Evolutionary conservation across 75 land plant genomes (phyloP).

Genomic region (Cunninghamia lanceolata): DNA sequence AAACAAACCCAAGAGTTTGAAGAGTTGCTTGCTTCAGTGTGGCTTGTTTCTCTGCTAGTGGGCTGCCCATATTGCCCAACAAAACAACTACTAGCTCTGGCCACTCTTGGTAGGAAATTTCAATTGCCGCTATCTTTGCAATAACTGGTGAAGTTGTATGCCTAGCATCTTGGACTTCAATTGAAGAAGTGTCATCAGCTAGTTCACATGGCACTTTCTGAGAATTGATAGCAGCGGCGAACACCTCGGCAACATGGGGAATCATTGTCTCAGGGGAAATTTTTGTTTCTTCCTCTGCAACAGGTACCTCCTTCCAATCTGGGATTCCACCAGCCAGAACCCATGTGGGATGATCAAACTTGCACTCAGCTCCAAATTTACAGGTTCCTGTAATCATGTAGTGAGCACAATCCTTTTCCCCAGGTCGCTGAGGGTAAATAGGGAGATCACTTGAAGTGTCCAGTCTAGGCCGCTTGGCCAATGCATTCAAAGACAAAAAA

Average conservation of each 20-base stretch:
- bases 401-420: slow-evolving; percentile 90
- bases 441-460: slow-evolving; percentile 54
- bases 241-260: too few species aligned
- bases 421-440: slow-evolving; percentile 89
- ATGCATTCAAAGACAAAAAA: too few species aligned
- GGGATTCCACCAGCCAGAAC: slow-evolving; percentile 96
- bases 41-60: slow-evolving; percentile 21
- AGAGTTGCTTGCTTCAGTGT: slow-evolving; percentile 66
- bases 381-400: slow-evolving; percentile 94
- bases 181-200: too few species aligned
- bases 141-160: slow-evolving; percentile 71
- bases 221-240: too few species aligned
- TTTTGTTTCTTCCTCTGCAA: too few species aligned
- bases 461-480: slow-evolving; percentile 61
- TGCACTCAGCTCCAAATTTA: slow-evolving; percentile 84
- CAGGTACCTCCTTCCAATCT: slow-evolving; percentile 95
- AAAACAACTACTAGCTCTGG: too few species aligned
- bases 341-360: too few species aligned
- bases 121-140: slow-evolving; percentile 74
- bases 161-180: slow-evolving; percentile 59
- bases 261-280: too few species aligned
- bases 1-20: slow-evolving; percentile 72
- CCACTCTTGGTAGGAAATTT: slow-evolving; percentile 58
- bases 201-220: too few species aligned
- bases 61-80: too few species aligned